Conservation (phyloP, 169 alveolate genomes). For the Cryptosporidium sp. region DNA sequence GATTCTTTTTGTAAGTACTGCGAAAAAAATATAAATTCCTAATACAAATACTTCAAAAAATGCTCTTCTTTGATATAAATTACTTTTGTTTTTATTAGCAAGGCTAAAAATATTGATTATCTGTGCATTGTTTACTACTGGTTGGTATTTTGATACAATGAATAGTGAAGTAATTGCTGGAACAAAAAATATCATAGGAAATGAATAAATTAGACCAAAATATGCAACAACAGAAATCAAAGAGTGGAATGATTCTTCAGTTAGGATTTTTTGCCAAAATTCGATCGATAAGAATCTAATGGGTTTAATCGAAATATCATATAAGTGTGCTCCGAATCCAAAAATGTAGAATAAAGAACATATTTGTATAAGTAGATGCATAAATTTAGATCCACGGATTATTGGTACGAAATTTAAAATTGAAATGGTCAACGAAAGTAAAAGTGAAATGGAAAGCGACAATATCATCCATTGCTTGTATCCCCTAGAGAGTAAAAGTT, state of each 20-base stretch:
- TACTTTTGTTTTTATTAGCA: constrained; percentile 26
- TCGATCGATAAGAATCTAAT: constrained; percentile 23
- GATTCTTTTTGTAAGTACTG: constrained; percentile 41
- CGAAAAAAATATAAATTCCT: constrained; percentile 28
- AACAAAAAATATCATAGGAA: constrained; percentile 48
- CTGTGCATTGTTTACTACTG: not conserved
- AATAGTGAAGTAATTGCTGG: constrained; percentile 47
- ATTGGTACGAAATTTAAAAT: constrained; percentile 18
- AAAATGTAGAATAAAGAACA: constrained; percentile 7
- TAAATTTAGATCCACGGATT: not conserved
- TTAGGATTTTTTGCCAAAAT: constrained; percentile 55
- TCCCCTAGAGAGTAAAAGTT: not conserved
- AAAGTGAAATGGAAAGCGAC: constrained; percentile 18
- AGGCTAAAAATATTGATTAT: not conserved
- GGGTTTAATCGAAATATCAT: constrained; percentile 59
- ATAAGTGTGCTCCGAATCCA: constrained; percentile 42
- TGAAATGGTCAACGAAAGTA: not conserved
- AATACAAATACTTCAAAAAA: constrained; percentile 53
- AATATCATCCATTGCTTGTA: constrained; percentile 36
- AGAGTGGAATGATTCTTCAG: constrained; percentile 59
- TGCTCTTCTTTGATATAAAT: constrained; percentile 47
- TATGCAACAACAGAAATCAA: constrained; percentile 30
- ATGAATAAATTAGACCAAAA: constrained; percentile 18
- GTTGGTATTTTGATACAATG: constrained; percentile 30
- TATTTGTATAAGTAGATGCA: not conserved